Percentiles rank a stretch among this genome's conserved stretches.
phyloP scores from a whole-genome alignment of 305 asterid genomes.

The Withania somnifera region DNA sequence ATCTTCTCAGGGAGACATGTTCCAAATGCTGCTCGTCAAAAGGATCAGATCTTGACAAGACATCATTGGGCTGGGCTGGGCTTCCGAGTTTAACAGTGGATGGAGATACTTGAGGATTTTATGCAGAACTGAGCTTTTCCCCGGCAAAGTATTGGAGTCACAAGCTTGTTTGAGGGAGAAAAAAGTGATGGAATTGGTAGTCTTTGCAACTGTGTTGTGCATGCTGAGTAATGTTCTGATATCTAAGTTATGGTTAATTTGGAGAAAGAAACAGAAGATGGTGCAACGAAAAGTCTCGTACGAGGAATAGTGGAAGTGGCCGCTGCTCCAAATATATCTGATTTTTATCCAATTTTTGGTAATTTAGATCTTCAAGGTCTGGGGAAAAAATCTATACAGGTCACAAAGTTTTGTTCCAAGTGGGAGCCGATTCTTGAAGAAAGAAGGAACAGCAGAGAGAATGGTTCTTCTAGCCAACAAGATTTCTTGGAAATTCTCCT shows the following conservation, averaged over 20 bases:
- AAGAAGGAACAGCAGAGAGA: constrained; percentile 7
- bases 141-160: constrained; percentile 17
- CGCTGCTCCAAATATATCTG: constrained; percentile 16
- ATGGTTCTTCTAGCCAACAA: background rate
- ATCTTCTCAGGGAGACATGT: constrained; percentile 8
- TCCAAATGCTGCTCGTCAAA: background rate
- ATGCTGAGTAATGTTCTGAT: constrained; percentile 18
- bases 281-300: constrained; percentile 5
- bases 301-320: constrained; percentile 3
- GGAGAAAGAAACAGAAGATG: constrained; percentile 8
- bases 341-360: constrained; percentile 19
- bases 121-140: constrained; percentile 16
- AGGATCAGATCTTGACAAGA: background rate
- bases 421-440: constrained; percentile 26
- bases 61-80: constrained; percentile 12
- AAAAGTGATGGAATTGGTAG: constrained; percentile 14
- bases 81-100: constrained; percentile 7
- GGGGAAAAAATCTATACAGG: background rate
- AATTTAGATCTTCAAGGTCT: constrained; percentile 31
- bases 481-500: constrained; percentile 31
- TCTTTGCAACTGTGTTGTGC: constrained; percentile 17
- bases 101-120: constrained; percentile 14
- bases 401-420: background rate
- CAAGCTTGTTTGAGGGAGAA: constrained; percentile 11
- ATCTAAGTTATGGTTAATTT: constrained; percentile 16